phyloP scores from a whole-genome alignment of 768 basidiomycete genomes.

The Tricholoma saponaceum region DNA sequence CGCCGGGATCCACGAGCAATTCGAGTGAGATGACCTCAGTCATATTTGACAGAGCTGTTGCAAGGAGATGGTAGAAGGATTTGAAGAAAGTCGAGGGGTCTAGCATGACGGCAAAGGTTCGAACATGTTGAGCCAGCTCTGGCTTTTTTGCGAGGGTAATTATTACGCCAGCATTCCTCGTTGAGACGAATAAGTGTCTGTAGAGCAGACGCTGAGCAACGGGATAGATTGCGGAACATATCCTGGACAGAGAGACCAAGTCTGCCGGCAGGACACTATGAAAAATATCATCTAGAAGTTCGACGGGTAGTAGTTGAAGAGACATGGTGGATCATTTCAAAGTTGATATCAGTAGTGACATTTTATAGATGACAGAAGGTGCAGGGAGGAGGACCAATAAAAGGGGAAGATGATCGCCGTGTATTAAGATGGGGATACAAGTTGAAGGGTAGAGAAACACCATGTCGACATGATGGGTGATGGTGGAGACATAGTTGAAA shows the following conservation, averaged over 20 bases:
- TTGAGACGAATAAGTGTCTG: conserved; percentile 47
- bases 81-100: conserved; percentile 38
- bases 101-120: conserved; percentile 54
- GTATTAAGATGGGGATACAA: conserved; percentile 22
- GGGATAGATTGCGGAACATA: conserved; percentile 36
- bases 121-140: conserved; percentile 57
- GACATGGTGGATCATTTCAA: conserved; percentile 30
- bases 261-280: conserved; percentile 23
- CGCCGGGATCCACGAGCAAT: conserved; percentile 45
- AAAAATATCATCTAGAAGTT: conserved; percentile 57
- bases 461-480: conserved; percentile 21
- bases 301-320: conserved; percentile 47
- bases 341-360: conserved; percentile 7
- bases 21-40: conserved; percentile 53
- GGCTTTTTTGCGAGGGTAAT: conserved; percentile 53
- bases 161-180: conserved; percentile 46
- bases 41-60: conserved; percentile 57
- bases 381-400: conserved; percentile 23
- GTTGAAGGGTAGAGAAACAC: conserved; percentile 16
- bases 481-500: too few relatives aligned
- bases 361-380: conserved; percentile 11
- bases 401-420: conserved; percentile 34
- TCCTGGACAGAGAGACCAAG: conserved; percentile 48
- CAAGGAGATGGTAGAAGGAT: conserved; percentile 46
- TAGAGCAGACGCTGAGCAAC: conserved; percentile 64